Evolutionary conservation across 768 basidiomycete genomes (phyloP).

Genomic region (Tulasnella sp.): DNA sequence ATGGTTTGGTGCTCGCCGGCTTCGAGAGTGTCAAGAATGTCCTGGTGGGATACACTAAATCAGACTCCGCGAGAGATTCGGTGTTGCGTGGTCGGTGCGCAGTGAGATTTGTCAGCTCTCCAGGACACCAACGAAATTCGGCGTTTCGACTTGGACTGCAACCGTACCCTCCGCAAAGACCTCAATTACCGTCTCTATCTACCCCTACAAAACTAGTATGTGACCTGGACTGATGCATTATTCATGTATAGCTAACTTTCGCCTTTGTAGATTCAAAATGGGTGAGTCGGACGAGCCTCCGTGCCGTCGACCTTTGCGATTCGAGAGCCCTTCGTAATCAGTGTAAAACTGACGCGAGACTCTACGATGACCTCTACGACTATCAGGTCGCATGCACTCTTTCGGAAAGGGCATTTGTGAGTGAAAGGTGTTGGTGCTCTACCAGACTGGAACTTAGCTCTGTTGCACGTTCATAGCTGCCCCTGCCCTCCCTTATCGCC

Average conservation of each 20-base stretch:
- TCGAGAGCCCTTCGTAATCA: slow-evolving; percentile 17
- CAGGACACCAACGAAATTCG: too few species aligned
- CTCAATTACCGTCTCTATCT: background rate
- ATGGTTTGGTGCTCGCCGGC: too few species aligned
- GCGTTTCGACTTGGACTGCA: too few species aligned
- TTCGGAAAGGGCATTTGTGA: slow-evolving; percentile 99
- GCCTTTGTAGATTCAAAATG: slow-evolving; percentile 7
- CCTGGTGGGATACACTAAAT: too few species aligned
- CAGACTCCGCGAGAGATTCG: too few species aligned
- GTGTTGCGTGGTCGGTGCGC: too few species aligned
- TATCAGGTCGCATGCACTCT: slow-evolving; percentile 91
- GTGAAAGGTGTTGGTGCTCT: slow-evolving; percentile 30
- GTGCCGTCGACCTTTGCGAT: background rate
- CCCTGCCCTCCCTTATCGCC: slow-evolving; percentile 96
- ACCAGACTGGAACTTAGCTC: background rate
- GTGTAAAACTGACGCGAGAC: slow-evolving; percentile 12
- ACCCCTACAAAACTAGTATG: background rate
- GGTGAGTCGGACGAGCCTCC: slow-evolving; percentile 8
- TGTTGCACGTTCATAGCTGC: slow-evolving; percentile 46
- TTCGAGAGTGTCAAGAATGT: too few species aligned
- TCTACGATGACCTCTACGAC: slow-evolving; percentile 13
- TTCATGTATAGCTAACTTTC: background rate
- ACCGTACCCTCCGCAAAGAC: too few species aligned
- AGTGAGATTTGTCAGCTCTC: too few species aligned
- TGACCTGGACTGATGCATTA: background rate